Conservation (phyloP, 768 basidiomycete species). For the Termitomyces sp. region DNA sequence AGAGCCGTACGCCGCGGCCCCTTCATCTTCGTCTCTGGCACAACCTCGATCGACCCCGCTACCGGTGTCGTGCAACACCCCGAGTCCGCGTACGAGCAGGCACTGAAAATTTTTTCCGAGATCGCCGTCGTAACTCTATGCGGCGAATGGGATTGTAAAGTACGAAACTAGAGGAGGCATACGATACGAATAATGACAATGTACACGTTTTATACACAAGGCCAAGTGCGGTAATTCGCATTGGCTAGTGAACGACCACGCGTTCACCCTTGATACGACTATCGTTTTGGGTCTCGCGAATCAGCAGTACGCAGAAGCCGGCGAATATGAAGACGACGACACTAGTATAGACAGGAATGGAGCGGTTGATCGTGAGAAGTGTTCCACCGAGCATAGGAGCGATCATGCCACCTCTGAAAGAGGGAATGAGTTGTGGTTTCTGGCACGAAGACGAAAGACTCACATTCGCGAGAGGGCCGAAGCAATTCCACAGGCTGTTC, state of each 20-base stretch:
- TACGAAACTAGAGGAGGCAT: conserved; percentile 7
- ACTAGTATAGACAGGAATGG: conserved; percentile 78
- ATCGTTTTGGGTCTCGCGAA: conserved; percentile 52
- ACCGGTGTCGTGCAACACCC: conserved; percentile 41
- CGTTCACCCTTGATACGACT: conserved; percentile 25
- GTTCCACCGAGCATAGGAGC: conserved; percentile 78
- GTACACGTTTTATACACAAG: not conserved
- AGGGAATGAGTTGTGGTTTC: conserved; percentile 6
- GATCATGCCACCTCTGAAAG: conserved; percentile 79
- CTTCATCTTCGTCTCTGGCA: conserved; percentile 54
- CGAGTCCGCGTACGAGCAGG: conserved; percentile 45
- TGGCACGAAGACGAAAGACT: conserved; percentile 21
- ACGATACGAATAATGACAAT: conserved; percentile 8
- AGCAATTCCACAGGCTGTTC: conserved; percentile 86
- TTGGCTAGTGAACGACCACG: conserved; percentile 26
- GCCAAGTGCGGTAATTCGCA: too few species aligned
- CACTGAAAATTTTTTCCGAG: conserved; percentile 41
- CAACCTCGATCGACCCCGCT: conserved; percentile 44
- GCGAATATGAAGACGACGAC: conserved; percentile 64
- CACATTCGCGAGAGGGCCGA: conserved; percentile 84
- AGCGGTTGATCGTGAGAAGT: conserved; percentile 63
- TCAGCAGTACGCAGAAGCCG: conserved; percentile 57
- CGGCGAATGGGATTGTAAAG: not conserved
- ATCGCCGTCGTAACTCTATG: conserved; percentile 21
- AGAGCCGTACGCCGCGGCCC: conserved; percentile 51